phyloP scores from a whole-genome alignment of 225 moss, liverwort and hornwort genomes.

The Pseudisothecium myosuroides region DNA sequence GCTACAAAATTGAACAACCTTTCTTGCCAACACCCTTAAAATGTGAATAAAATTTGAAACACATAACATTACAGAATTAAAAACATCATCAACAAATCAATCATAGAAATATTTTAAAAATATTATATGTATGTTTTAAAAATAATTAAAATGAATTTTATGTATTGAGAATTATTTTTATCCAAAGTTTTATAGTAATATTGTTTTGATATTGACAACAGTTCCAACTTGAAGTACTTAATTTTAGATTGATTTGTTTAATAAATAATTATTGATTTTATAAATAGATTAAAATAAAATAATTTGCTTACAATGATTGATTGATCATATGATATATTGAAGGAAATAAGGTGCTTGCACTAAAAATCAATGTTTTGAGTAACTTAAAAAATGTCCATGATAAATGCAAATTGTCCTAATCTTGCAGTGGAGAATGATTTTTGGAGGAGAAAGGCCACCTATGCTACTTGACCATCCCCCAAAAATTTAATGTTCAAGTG shows the following conservation, averaged over 20 bases:
- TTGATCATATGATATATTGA: too few relatives aligned
- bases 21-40: background rate
- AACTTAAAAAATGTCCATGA: too few relatives aligned
- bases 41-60: background rate
- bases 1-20: background rate
- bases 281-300: too few relatives aligned
- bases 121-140: background rate
- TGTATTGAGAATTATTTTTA: background rate
- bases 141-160: background rate
- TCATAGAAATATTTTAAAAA: accelerated
- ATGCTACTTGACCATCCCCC: accelerated
- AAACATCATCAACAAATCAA: background rate
- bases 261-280: too few relatives aligned
- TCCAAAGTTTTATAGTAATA: background rate
- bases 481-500: background rate
- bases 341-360: too few relatives aligned
- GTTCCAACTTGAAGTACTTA: too few relatives aligned
- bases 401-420: too few relatives aligned
- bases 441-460: background rate
- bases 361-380: too few relatives aligned
- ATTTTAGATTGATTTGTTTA: too few relatives aligned
- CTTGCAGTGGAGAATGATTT: too few relatives aligned
- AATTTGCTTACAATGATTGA: too few relatives aligned
- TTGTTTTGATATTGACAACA: too few relatives aligned
- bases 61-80: background rate